Conservation (phyloP, 306 rosid genomes). For the Carpinus fangiana region DNA sequence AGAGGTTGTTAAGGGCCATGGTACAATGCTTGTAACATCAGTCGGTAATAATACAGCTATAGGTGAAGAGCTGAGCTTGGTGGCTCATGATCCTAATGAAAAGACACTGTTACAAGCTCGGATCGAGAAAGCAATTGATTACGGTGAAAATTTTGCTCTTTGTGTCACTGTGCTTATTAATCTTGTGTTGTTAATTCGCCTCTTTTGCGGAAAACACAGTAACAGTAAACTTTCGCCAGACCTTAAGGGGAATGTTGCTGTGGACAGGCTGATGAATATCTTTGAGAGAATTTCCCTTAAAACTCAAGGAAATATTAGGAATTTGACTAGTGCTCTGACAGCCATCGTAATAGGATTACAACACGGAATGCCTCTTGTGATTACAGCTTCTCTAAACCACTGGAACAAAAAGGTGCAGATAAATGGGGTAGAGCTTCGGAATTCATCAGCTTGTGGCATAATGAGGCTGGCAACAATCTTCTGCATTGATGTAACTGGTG, state of each 20-base stretch:
- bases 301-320: slow-evolving; percentile 48
- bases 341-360: slow-evolving; percentile 44
- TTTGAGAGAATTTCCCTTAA: slow-evolving; percentile 35
- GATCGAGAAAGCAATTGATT: slow-evolving; percentile 44
- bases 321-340: slow-evolving; percentile 36
- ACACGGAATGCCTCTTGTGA: slow-evolving; percentile 54
- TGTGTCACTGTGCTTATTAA: slow-evolving; percentile 34
- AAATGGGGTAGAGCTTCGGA: slow-evolving; percentile 23
- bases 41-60: slow-evolving; percentile 18
- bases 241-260: slow-evolving; percentile 50
- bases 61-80: slow-evolving; percentile 21
- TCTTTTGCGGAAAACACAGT: slow-evolving; percentile 34
- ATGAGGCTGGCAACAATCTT: slow-evolving; percentile 61
- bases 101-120: slow-evolving; percentile 38
- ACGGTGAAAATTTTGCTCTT: slow-evolving; percentile 38
- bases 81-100: slow-evolving; percentile 5
- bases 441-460: slow-evolving; percentile 60
- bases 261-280: slow-evolving; percentile 26
- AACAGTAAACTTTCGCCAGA: slow-evolving; percentile 48
- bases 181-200: slow-evolving; percentile 45
- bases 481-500: slow-evolving; percentile 51
- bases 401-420: slow-evolving; percentile 36
- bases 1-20: slow-evolving; percentile 45
- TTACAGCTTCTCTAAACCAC: slow-evolving; percentile 41
- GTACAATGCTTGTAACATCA: slow-evolving; percentile 59